Evolutionary conservation across 768 basidiomycete species (phyloP).

Genomic region (Termitomyces sp.): DNA sequence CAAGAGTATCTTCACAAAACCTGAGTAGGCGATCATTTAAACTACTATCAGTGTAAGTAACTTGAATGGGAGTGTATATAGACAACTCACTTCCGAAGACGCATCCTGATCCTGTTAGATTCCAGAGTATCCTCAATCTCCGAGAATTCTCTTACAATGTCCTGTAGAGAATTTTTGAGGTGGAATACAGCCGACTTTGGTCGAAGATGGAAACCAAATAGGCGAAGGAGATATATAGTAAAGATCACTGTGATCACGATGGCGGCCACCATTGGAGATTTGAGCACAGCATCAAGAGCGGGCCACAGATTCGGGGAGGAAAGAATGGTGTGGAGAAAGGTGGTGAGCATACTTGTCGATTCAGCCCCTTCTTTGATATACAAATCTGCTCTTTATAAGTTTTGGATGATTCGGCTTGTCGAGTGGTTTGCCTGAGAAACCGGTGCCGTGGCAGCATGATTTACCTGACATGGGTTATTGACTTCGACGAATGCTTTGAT

Average conservation of each 20-base stretch:
- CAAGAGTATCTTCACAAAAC: background rate
- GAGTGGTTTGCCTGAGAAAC: too few species aligned
- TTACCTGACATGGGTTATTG: too few species aligned
- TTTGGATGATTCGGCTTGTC: too few species aligned
- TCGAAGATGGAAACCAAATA: background rate
- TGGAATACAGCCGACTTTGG: background rate
- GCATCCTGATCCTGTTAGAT: background rate
- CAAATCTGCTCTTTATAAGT: too few species aligned
- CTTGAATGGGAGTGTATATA: too few species aligned
- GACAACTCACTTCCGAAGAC: background rate
- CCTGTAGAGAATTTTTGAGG: background rate
- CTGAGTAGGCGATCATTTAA: background rate
- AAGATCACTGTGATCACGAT: background rate
- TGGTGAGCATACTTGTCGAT: too few species aligned
- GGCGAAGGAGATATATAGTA: background rate
- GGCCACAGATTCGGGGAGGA: background rate
- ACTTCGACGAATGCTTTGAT: too few species aligned
- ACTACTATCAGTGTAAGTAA: background rate
- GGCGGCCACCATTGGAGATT: background rate
- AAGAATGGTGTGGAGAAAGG: background rate
- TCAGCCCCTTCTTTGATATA: too few species aligned
- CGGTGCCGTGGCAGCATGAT: too few species aligned
- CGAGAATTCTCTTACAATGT: background rate
- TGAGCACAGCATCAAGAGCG: background rate
- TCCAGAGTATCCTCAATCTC: background rate